Conservation (phyloP, 805 yeast genomes). For the Grigorovia transvaalensis region DNA sequence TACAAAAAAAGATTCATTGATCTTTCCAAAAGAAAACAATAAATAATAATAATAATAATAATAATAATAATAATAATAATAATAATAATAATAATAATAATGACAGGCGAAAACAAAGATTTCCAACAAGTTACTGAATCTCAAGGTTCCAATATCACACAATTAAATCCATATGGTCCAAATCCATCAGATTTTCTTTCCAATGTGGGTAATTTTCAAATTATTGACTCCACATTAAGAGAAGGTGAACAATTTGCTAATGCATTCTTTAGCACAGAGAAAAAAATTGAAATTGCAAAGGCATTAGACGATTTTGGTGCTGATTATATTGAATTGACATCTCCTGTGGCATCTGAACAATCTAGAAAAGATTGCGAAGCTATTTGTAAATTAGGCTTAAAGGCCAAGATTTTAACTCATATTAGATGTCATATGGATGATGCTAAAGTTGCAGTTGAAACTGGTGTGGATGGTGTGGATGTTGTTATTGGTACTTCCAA, state of each 20-base stretch:
- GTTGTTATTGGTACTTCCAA: constrained; percentile 97
- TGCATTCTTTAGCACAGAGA: constrained; percentile 89
- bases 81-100: neutral
- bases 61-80: constrained; percentile 1
- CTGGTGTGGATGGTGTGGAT: constrained; percentile 98
- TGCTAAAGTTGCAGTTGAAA: constrained; percentile 91
- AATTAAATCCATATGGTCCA: constrained; percentile 82
- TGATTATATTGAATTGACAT: constrained; percentile 93
- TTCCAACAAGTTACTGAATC: constrained; percentile 8
- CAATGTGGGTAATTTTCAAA: constrained; percentile 78
- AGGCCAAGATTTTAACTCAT: constrained; percentile 91
- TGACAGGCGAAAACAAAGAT: constrained; percentile 3
- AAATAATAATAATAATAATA: neutral
- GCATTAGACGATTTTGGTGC: constrained; percentile 97
- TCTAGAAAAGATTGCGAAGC: constrained; percentile 92
- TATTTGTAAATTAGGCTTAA: constrained; percentile 91
- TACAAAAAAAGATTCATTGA: neutral
- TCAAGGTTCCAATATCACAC: constrained; percentile 23
- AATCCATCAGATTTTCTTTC: constrained; percentile 88
- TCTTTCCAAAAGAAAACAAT: neutral
- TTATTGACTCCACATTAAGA: constrained; percentile 90
- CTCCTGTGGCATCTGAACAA: constrained; percentile 97
- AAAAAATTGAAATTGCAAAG: constrained; percentile 92
- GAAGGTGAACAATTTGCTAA: constrained; percentile 99
- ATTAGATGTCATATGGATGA: constrained; percentile 99